Base-by-base conservation (phyloP, 345 rosid species). In the Sisymbrium irio region DNA sequence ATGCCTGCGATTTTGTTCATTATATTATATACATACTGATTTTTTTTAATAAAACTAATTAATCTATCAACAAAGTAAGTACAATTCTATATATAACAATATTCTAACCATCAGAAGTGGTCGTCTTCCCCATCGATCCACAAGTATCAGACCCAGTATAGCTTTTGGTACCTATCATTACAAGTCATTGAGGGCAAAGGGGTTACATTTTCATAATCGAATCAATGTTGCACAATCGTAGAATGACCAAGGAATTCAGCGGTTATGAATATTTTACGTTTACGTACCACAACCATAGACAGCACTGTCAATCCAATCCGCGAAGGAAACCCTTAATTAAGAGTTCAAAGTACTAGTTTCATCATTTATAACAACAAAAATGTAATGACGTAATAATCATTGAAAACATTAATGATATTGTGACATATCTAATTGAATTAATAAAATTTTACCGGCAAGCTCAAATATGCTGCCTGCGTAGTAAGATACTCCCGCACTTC, bases 391-490 rank as follows among this genome's bases (percentile, higher is more conserved):
- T 45, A 2, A 14, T 20, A 37, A 58, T 50, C 8, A 50, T 5
- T 5, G 7, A 49, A 50, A 3, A 36, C 11, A 50, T 5, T 11
- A 50, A 50, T 11, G 32, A 12, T 50, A 50, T 10, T 3, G 3
- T 4, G n/a, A 11, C 20, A 50, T 10, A 9, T 9, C n/a, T 22
- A 50, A n/a, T n/a, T n/a, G n/a, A 20, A 12, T 8, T 18, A 19
- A 47, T 30, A 14, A 5, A 18, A 50, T 20, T 12, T 35, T 81
- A 88, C 97, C 87, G 3, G 90, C 89, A 37, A 75, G 42, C 32
- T 82, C 83, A 66, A 85, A 86, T 39, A 90, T 78, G 55, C 71
- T 61, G 35, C 77, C 65, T 4, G 85, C 76, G 75, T 87, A 91
- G 71, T 69, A 83, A 42, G 46, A 17, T 53, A 87, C 2, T 2